These are phyloP conservation scores for Penicillium vulpinum DNA, from an alignment of 2,329 filamentous ascomycete species.

Conservation along the genomic window DNA sequence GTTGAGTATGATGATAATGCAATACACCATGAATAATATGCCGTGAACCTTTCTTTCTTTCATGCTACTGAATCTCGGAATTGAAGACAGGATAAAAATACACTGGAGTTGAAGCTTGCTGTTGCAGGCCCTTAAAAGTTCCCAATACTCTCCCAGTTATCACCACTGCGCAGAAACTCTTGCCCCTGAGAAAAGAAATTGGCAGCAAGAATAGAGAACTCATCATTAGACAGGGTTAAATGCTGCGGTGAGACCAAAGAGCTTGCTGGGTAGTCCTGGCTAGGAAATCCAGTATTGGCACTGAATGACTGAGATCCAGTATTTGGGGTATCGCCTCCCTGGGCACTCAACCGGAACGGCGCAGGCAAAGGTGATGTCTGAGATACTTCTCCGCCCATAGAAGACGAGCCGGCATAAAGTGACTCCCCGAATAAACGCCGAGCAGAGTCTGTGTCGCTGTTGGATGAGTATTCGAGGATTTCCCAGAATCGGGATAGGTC, in stretches of 20 bases:
- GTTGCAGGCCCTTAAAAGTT: constrained; percentile 27
- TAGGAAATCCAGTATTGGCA: constrained; percentile 18
- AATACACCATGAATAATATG: background rate
- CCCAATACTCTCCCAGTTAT: constrained; percentile 39
- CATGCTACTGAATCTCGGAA: background rate
- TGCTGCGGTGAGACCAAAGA: constrained; percentile 25
- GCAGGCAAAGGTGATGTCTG: constrained; percentile 47
- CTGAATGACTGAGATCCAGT: constrained; percentile 22
- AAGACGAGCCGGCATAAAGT: constrained; percentile 33
- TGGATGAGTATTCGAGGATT: constrained; percentile 50
- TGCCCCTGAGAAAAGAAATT: constrained; percentile 52
- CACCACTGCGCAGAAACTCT: constrained; percentile 42
- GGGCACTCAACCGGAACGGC: constrained; percentile 41
- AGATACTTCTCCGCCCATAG: constrained; percentile 40
- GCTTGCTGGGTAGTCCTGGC: constrained; percentile 16
- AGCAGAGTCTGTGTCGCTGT: constrained; percentile 39
- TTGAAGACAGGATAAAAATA: background rate
- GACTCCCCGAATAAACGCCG: constrained; percentile 46
- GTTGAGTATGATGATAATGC: background rate
- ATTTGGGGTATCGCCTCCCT: constrained; percentile 19
- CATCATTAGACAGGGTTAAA: constrained; percentile 39
- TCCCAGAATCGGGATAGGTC: constrained; percentile 52
- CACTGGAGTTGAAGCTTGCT: background rate
- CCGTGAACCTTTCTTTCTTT: background rate
- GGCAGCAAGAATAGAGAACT: constrained; percentile 49